Percentiles rank a stretch among this genome's conserved stretches.
These are phyloP conservation scores for Cryptosporidium bovis DNA, from an alignment of 169 alveolate species.

Conservation along the genomic window DNA sequence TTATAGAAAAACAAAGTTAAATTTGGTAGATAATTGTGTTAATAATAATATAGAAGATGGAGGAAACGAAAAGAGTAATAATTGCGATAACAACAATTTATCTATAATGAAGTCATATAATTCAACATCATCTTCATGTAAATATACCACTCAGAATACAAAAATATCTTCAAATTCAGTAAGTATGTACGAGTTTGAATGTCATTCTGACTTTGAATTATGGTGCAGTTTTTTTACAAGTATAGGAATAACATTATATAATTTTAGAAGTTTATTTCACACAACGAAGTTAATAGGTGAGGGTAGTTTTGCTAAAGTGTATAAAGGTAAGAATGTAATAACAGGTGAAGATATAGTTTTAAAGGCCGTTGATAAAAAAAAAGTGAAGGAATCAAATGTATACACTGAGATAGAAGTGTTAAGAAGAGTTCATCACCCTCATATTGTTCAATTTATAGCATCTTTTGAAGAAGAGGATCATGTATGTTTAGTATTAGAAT, in stretches of 20 bases:
- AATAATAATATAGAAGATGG: neutral
- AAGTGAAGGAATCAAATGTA: constrained; percentile 81
- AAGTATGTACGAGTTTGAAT: constrained; percentile 58
- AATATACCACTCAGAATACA: neutral
- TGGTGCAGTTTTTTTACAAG: constrained; percentile 68
- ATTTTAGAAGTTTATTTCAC: constrained; percentile 52
- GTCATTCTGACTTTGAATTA: constrained; percentile 34
- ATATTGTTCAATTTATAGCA: constrained; percentile 84
- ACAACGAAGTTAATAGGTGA: constrained; percentile 76
- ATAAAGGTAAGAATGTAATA: constrained; percentile 78
- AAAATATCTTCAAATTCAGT: constrained; percentile 46
- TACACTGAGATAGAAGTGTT: constrained; percentile 86
- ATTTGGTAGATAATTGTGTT: neutral
- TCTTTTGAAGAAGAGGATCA: constrained; percentile 85
- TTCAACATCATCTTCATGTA: neutral
- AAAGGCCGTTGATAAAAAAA: constrained; percentile 80
- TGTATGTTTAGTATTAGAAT: constrained; percentile 90
- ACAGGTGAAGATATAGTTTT: constrained; percentile 80
- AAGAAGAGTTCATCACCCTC: constrained; percentile 85
- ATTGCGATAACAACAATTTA: neutral
- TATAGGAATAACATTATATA: constrained; percentile 48
- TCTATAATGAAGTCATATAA: neutral
- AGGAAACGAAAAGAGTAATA: neutral
- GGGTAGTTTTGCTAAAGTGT: constrained; percentile 81
- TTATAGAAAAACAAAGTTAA: neutral